Evolutionary conservation across 495 filamentous ascomycete genomes (phyloP), one percentile per base, ranked within the genome.

Genomic region (Penicillium verhagenii): DNA sequence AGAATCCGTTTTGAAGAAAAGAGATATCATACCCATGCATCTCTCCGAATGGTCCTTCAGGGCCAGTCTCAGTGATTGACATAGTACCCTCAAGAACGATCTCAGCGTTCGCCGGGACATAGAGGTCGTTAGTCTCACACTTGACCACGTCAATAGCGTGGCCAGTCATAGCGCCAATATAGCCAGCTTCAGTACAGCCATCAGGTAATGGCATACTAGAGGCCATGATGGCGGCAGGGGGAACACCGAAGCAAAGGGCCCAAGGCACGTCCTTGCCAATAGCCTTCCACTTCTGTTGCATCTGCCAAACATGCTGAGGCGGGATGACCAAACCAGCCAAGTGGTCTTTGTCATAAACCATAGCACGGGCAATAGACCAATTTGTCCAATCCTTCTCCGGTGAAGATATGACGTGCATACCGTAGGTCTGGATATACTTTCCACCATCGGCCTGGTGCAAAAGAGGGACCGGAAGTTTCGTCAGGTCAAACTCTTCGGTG

Each of bases 341-440:
- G 9, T 58, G 54, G 8, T 57, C 59, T 28, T 68, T 70, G 37
- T 70, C 70, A 35, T 65, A 40, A 1, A 74, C 59, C 73, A 76
- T 74, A 9, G 64, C 69, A 2, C 73, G 65, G 2, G 67, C 61
- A 37, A 74, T 73, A 10, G 73, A 74, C 71, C 73, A 74, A 50
- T 76, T 76, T 8, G 57, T 64, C 73, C 73, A 76, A 0, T 42
- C 50, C 2, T 61, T 62, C 47, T 74, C 66, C 0, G 71, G 72
- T 2, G 64, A 64, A 31, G 67, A 60, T 2, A 76, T 58, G n/a
- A 74, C 53, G 29, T 73, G 60, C 65, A 76, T 68, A 18, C 73
- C 73, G 39, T 59, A 73, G 5, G 73, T 73, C 33, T 72, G 65
- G 8, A 76, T 58, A 35, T 67, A 76, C 29, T 71, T 70, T 1